Base-by-base conservation (phyloP, 805 yeast genomes). In the Barnettozyma populi region DNA sequence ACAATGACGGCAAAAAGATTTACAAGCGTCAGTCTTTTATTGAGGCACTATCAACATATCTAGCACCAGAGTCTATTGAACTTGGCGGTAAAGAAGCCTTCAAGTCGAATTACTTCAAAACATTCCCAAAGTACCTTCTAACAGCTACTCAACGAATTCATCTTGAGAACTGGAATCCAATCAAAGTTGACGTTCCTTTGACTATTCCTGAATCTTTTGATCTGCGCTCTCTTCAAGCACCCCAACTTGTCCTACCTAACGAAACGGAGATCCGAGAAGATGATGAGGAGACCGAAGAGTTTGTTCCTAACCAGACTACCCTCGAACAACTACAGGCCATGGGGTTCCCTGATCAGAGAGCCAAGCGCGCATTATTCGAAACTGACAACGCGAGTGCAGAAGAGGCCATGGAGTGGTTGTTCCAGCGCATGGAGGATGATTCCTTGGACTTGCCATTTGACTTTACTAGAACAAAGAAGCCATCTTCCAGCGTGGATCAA, bases 161-260 rank as follows among this genome's bases (percentile, higher is more conserved):
- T 52, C 67, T 95, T 34, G 86, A 82, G 39, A 88, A 89, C 13
- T 94, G 97, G 98, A 85, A 82, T 2, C 97, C 98, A 0, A 72
- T 79, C 0, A 94, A 94, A 63, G 73, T 86, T 1, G 84, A 81
- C 51, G 86, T 84, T 5, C 95, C 95, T 2, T 73, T 92, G 13
- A 65, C 58, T 44, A 53, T 79, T 60, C 69, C 84, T 61, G 67
- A 73, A 2, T 49, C 62, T 0, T 56, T 85, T 38, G 72, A 76
- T 50, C 51, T 92, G 2, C 62, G 65, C 1, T 81, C 76, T 1
- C 64, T 72, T 31, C 68, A 67, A 23, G 61, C 61, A 0, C 71
- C 56, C 3, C 83, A 78, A 41, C 52, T 72, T 2, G 51, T 77
- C 14, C 70, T 69, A 6, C 72, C 70, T n/a, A 67, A 60, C 2